Evolutionary conservation across 345 rosid genomes (phyloP).

Genomic region (Linum trigynum): DNA sequence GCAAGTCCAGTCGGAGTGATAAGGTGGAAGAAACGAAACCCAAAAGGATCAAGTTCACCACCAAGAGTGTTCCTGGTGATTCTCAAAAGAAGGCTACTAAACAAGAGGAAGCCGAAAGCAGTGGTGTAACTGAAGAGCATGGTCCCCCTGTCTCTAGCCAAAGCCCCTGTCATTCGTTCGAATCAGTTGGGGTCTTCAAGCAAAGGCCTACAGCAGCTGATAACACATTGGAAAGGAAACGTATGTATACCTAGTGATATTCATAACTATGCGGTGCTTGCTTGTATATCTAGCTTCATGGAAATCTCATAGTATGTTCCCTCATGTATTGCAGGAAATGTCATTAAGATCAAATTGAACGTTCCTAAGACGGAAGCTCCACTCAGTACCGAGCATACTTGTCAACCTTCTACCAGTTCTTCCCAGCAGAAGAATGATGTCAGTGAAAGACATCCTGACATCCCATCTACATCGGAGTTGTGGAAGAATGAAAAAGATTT

Average conservation of each 20-base stretch:
- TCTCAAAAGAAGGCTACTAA: background rate
- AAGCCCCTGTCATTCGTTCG: conserved; percentile 29
- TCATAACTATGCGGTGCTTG: background rate
- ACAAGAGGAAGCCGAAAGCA: conserved; percentile 39
- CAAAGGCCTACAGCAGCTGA: background rate
- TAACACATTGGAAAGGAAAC: background rate
- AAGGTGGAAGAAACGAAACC: conserved; percentile 7
- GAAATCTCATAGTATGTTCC: background rate
- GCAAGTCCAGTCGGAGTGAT: conserved; percentile 27
- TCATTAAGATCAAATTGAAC: too few species aligned
- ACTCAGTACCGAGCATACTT: too few species aligned
- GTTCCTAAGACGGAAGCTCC: too few species aligned
- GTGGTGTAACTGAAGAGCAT: conserved; percentile 60
- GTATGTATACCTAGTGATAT: background rate
- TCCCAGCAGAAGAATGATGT: too few species aligned
- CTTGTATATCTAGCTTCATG: background rate
- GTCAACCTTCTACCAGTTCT: too few species aligned
- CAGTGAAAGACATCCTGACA: too few species aligned
- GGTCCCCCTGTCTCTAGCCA: conserved; percentile 29
- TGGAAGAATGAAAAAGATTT: background rate
- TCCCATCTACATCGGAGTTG: background rate
- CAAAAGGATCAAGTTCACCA: background rate
- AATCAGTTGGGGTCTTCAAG: conserved; percentile 27
- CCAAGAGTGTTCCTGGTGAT: background rate
- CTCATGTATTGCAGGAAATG: conserved; percentile 10